Base-by-base conservation (phyloP, 176 grass and related monocot species). In the Guadua angustifolia region DNA sequence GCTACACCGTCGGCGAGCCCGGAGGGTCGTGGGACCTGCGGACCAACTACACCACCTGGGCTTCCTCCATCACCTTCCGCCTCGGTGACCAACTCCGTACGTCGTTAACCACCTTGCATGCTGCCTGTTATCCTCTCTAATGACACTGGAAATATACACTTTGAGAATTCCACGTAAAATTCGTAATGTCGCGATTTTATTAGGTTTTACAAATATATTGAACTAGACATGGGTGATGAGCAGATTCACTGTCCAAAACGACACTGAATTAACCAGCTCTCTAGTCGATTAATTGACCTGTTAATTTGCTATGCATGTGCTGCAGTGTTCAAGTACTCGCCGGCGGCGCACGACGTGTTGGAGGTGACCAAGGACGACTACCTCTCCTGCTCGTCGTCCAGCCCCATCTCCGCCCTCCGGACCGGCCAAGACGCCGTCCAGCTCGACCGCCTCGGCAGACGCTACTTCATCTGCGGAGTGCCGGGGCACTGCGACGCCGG, bases 31-130 rank as follows among this genome's bases (percentile, higher is more conserved):
- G 89, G 86, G 83, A 87, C 85, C 36, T 78, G 12, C 25, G 14
- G 35, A 91, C 79, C 55, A 69, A 94, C 83, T 88, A 61, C 39
- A 46, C 75, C 2, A 12, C 82, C 4, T 87, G 92, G 92, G 83
- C 68, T 7, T 79, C 83, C 66, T 80, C 74, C 19, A n/a, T 84
- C 66, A 67, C 2, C 58, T 91, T 94, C 79, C 64, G n/a, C 77
- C 2, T 33, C 0, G 80, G 76, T 4, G 92, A 91, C 56, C 14
- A 65, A 38, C 64, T 89, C 19, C 65, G 78, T 92, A 82, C 7
- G 1, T 42, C 1, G 7, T 66, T 81, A 50, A 14, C 59, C 25
- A 78, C 45, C 45, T 45, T 70, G 40, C 61, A 9, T 46, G 17
- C 9, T 24, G 24, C 0, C 7, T n/a, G 43, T 0, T 45, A 70